A percentile compares a stretch with the other conserved stretches of the same genome.
These are phyloP conservation scores for Lanmaoa rubissima DNA, from an alignment of 768 basidiomycete species.

Conservation along the genomic window DNA sequence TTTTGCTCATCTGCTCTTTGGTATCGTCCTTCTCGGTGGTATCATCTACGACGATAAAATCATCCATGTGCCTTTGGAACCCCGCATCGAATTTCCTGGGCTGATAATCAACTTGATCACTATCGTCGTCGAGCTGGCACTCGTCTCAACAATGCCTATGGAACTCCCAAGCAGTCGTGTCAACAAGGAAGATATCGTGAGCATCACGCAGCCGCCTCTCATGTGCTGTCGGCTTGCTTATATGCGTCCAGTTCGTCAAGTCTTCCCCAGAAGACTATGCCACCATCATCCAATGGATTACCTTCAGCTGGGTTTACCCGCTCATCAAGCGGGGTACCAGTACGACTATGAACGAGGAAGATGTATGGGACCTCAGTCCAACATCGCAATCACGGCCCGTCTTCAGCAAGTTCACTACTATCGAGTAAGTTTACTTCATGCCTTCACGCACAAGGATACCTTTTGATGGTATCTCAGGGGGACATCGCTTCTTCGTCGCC, in stretches of 20 bases:
- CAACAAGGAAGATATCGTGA: slow-evolving; percentile 59
- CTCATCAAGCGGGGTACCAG: slow-evolving; percentile 50
- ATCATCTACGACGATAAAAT: slow-evolving; percentile 50
- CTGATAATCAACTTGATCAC: slow-evolving; percentile 44
- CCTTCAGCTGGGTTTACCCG: slow-evolving; percentile 71
- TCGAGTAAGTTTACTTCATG: slow-evolving; percentile 13
- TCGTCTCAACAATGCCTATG: slow-evolving; percentile 64
- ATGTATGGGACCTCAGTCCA: slow-evolving; percentile 72
- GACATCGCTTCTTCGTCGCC: slow-evolving; percentile 38
- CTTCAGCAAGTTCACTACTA: slow-evolving; percentile 45
- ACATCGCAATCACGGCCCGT: slow-evolving; percentile 65
- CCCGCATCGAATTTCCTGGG: slow-evolving; percentile 20
- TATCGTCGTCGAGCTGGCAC: slow-evolving; percentile 40
- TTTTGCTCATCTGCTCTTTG: slow-evolving; percentile 43
- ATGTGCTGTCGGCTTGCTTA: not conserved
- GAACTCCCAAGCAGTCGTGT: slow-evolving; percentile 55
- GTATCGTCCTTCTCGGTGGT: slow-evolving; percentile 51
- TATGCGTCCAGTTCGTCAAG: slow-evolving; percentile 23
- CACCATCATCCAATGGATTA: slow-evolving; percentile 65
- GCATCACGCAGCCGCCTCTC: slow-evolving; percentile 23
- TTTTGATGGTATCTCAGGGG: slow-evolving; percentile 15
- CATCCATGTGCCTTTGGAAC: slow-evolving; percentile 42
- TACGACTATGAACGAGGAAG: slow-evolving; percentile 63
- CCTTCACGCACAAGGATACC: not conserved
- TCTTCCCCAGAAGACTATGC: slow-evolving; percentile 71